Conservation (phyloP, 768 basidiomycete species). For the Lentinula edodes region DNA sequence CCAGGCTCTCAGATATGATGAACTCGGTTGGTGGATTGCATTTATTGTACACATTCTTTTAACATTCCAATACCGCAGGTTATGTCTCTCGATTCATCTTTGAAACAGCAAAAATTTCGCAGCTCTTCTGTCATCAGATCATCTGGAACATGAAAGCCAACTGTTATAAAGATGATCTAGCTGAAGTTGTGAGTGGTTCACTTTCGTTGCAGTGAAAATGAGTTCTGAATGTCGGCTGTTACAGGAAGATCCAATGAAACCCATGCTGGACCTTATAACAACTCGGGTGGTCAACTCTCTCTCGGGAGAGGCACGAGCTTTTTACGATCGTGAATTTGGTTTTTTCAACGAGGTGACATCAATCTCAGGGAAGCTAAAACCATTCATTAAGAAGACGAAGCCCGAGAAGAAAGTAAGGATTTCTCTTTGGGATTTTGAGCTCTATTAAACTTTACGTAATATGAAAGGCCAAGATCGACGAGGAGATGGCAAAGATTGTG, state of each 20-base stretch:
- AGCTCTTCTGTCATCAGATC: conserved; percentile 98
- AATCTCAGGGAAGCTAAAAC: conserved; percentile 96
- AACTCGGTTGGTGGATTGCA: conserved; percentile 52
- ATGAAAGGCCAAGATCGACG: conserved; percentile 90
- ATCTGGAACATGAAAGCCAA: conserved; percentile 99
- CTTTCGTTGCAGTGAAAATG: conserved; percentile 1
- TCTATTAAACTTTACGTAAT: no score
- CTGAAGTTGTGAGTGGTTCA: conserved; percentile 59
- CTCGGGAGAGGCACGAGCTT: conserved; percentile 81
- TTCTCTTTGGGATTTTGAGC: no score
- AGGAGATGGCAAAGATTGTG: conserved; percentile 95
- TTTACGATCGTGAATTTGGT: conserved; percentile 91
- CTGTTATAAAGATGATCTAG: conserved; percentile 86
- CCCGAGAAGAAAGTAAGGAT: conserved; percentile 85
- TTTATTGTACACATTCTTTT: not conserved
- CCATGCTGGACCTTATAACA: conserved; percentile 85
- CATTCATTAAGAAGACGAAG: conserved; percentile 91
- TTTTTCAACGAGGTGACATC: conserved; percentile 98
- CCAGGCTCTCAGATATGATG: conserved; percentile 89
- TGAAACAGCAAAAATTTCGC: conserved; percentile 95
- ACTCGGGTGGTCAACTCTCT: conserved; percentile 74
- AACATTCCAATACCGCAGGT: conserved; percentile 38
- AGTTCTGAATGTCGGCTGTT: not conserved
- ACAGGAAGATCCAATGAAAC: conserved; percentile 95
- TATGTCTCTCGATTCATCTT: conserved; percentile 95